Conservation (phyloP, 2,329 filamentous ascomycete genomes). For the Penicillium sp. region DNA sequence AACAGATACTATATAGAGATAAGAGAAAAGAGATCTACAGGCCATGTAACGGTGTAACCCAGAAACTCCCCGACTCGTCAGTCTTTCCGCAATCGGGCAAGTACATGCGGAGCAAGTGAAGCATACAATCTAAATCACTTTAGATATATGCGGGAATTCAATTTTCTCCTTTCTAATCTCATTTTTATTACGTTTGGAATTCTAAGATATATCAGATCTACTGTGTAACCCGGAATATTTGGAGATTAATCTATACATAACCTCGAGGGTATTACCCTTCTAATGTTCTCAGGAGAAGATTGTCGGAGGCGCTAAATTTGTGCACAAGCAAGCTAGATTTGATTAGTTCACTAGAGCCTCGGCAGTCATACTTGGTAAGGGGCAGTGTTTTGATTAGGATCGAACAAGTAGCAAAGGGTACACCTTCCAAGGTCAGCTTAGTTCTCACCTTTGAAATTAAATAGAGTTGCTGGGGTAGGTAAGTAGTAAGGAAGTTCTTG, state of each 20-base stretch:
- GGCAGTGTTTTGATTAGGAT: too few species aligned
- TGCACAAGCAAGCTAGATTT: not conserved
- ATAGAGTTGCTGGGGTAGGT: too few species aligned
- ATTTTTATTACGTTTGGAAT: not conserved
- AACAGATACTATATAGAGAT: not conserved
- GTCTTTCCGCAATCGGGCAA: not conserved
- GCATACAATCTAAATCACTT: not conserved
- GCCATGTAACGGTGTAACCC: not conserved
- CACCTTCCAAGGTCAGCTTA: too few species aligned
- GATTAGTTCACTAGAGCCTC: not conserved
- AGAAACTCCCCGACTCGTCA: not conserved
- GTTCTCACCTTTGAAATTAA: too few species aligned
- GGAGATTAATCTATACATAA: not conserved
- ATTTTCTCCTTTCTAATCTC: not conserved
- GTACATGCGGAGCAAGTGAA: conserved; percentile 2
- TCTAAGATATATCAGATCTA: not conserved
- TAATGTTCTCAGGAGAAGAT: not conserved
- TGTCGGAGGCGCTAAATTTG: not conserved
- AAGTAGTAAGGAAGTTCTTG: too few species aligned
- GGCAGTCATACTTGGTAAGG: not conserved
- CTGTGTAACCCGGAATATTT: not conserved
- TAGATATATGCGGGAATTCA: not conserved
- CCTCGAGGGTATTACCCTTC: not conserved
- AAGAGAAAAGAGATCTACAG: not conserved
- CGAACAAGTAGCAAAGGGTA: too few species aligned